phyloP scores from a whole-genome alignment of 306 rosid genomes.

The Morella rubra region DNA sequence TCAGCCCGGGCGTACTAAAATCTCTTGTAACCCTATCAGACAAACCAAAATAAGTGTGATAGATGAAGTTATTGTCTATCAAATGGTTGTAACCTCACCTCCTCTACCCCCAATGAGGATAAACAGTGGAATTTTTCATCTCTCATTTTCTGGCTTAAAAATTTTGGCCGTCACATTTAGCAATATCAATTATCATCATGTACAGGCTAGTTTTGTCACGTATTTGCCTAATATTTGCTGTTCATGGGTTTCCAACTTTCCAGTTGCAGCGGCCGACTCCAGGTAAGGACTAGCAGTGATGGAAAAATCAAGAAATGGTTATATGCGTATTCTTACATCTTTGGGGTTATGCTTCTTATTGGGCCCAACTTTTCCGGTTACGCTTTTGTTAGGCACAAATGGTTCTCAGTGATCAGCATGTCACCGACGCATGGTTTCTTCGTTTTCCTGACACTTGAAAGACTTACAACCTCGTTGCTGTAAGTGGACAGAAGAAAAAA shows the following conservation, averaged over 20 bases:
- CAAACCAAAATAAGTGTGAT: slow-evolving; percentile 48
- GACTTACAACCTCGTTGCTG: too few species aligned
- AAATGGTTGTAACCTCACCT: slow-evolving; percentile 15
- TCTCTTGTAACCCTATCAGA: slow-evolving; percentile 71
- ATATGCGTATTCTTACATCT: neutral
- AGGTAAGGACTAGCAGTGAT: neutral
- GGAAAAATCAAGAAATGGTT: neutral
- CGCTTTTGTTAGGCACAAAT: too few species aligned
- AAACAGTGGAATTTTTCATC: neutral
- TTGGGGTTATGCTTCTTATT: neutral
- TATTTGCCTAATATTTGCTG: neutral
- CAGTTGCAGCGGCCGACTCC: neutral
- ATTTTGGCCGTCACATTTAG: neutral
- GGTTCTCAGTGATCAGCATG: too few species aligned
- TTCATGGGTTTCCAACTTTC: neutral
- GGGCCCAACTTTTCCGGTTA: neutral
- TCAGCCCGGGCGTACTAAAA: slow-evolving; percentile 71
- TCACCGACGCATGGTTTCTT: too few species aligned
- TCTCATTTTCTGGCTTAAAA: neutral
- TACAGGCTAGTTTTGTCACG: neutral
- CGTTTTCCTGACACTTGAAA: too few species aligned
- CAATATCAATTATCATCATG: neutral
- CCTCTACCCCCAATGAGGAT: neutral
- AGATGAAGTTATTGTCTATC: slow-evolving; percentile 3
- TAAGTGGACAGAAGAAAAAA: too few species aligned